phyloP scores from a whole-genome alignment of 768 basidiomycete genomes.

The Filobasidium floriforme region DNA sequence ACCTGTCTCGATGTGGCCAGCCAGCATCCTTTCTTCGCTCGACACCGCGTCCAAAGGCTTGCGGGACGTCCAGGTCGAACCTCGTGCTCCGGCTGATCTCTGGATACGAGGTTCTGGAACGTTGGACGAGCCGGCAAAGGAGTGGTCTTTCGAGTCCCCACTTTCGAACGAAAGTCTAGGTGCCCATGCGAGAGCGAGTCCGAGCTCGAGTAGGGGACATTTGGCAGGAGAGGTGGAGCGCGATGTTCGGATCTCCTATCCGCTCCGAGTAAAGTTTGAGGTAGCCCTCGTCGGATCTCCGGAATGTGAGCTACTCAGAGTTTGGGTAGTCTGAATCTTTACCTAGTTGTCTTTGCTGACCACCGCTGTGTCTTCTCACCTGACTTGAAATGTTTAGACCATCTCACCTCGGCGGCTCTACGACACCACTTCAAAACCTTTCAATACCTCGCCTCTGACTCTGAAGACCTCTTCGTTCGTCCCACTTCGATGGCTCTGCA shows the following conservation, averaged over 20 bases:
- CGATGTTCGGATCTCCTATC: not conserved
- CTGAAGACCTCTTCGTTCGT: not conserved
- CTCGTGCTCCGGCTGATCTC: not conserved
- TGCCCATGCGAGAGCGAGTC: too few relatives aligned
- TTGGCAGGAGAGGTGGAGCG: too few relatives aligned
- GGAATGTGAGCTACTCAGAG: constrained; percentile 5
- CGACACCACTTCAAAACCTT: not conserved
- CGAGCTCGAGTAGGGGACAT: too few relatives aligned
- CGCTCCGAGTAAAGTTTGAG: not conserved
- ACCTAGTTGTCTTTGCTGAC: too few relatives aligned
- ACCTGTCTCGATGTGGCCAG: not conserved
- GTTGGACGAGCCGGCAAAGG: not conserved
- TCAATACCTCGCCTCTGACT: not conserved
- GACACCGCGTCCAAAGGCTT: not conserved
- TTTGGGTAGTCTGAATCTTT: too few relatives aligned
- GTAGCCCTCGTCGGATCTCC: not conserved
- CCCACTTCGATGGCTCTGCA: not conserved
- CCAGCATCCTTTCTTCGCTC: not conserved
- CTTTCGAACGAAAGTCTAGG: not conserved
- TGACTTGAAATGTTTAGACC: not conserved
- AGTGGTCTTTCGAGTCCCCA: not conserved
- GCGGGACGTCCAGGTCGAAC: not conserved
- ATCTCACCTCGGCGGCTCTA: not conserved
- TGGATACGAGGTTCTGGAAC: not conserved
- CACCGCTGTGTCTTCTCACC: not conserved